A percentile compares a stretch with the other conserved stretches of the same genome.
Conservation (phyloP, 1,139 yeast genomes). For the Pichia sp. region DNA sequence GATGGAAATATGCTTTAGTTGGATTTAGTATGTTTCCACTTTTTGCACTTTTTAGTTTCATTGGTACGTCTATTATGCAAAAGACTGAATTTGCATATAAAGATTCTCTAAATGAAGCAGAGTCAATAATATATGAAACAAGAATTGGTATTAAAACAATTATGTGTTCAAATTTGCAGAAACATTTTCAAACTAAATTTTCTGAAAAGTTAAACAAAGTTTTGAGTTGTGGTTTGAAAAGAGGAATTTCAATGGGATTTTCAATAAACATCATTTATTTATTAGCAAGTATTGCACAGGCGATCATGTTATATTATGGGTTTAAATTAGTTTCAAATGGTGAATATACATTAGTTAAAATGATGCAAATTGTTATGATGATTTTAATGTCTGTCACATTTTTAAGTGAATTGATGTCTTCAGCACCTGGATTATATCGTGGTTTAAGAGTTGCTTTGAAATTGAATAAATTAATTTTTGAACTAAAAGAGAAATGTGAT, state of each 20-base stretch:
- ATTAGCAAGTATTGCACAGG: conserved; percentile 56
- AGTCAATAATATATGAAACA: conserved; percentile 51
- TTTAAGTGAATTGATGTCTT: conserved; percentile 51
- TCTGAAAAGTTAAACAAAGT: conserved; percentile 29
- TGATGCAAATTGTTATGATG: conserved; percentile 66
- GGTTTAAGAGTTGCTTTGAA: conserved; percentile 66
- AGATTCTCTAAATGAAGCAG: conserved; percentile 46
- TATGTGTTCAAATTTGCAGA: conserved; percentile 46
- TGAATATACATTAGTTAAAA: conserved; percentile 48
- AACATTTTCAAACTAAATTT: conserved; percentile 40
- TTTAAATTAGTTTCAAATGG: conserved; percentile 54
- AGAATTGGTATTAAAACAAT: conserved; percentile 60
- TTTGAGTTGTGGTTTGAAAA: conserved; percentile 33
- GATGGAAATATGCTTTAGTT: conserved; percentile 83
- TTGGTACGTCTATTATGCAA: conserved; percentile 49
- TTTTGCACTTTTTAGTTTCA: conserved; percentile 43
- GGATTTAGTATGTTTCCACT: conserved; percentile 71
- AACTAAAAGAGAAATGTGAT: too few species aligned
- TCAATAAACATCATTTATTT: conserved; percentile 52
- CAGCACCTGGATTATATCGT: conserved; percentile 70
- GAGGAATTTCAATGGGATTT: conserved; percentile 54
- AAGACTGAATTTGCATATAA: conserved; percentile 56
- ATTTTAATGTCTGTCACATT: conserved; percentile 67
- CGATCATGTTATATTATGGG: conserved; percentile 71
- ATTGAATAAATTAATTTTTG: conserved; percentile 32